Evolutionary conservation across 2,329 filamentous ascomycete genomes (phyloP).

Genomic region (Nemania serpens): DNA sequence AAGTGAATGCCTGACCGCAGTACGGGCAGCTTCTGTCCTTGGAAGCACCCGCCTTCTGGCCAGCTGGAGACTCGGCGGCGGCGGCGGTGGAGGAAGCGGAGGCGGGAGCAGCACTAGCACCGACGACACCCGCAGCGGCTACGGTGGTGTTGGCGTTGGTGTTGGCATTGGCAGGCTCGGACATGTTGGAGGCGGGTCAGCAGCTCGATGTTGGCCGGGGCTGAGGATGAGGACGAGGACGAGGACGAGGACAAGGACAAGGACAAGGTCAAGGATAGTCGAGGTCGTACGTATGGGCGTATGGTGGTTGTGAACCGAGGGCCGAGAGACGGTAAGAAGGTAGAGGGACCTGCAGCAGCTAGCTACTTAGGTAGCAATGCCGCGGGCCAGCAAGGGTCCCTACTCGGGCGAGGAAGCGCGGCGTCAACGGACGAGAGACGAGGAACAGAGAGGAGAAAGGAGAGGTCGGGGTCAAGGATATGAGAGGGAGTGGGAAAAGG

Average conservation of each 20-base stretch:
- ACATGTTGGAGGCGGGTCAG: constrained; percentile 14
- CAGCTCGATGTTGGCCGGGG: constrained; percentile 1
- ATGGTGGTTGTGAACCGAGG: too few relatives aligned
- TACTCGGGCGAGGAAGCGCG: neutral
- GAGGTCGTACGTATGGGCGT: too few relatives aligned
- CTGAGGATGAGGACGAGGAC: neutral
- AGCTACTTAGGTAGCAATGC: constrained; percentile 1
- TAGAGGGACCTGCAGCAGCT: constrained; percentile 1
- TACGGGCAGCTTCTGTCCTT: constrained; percentile 92
- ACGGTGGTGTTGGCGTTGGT: neutral
- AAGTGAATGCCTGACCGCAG: constrained; percentile 89
- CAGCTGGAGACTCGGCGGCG: constrained; percentile 44
- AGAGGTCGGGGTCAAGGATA: neutral
- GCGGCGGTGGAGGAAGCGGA: constrained; percentile 3
- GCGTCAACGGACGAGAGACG: neutral
- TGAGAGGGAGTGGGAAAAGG: too few relatives aligned
- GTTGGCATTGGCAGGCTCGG: constrained; percentile 15
- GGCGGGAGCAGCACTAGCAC: constrained; percentile 12
- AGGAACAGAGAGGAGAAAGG: neutral
- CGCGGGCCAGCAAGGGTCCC: neutral
- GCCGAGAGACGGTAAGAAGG: neutral
- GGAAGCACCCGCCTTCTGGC: constrained; percentile 53
- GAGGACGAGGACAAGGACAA: neutral
- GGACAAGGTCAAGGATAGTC: neutral
- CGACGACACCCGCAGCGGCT: neutral